Evolutionary conservation across 352 stramenopile species (phyloP), one percentile per base, ranked within the genome.

Genomic region (Globisporangium orthogonon): DNA sequence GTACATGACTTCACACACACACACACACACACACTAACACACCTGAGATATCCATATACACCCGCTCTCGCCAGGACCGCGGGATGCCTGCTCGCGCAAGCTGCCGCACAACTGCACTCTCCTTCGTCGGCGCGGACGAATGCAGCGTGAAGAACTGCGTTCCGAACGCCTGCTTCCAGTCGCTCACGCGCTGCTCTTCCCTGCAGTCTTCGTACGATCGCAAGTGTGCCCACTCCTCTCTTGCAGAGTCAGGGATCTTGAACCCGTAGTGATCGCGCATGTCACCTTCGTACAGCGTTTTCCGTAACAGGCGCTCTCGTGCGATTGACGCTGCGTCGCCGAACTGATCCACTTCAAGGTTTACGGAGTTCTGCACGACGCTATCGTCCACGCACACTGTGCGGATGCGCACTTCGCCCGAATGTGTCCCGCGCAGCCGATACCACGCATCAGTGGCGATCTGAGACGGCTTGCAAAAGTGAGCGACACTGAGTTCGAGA

Each of bases 11-110:
- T 2, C 29, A 40, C 6, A 43, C 31, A 41, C 3, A 7, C 28
- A 43, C 54, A 49, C 11, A 18, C 4, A 33, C 52, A 2, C 29
- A 11, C 14, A 9, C 29, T 7, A 30, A 39, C 65, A 33, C 49
- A 66, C 74, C 74, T 35, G 79, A 89, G 40, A 89, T 67, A 50
- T 70, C 73, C 75, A 91, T 86, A 44, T 92, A 92, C 18, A 88
- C 78, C 14, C 65, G 66, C 59, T 88, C 67, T 39, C 83, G 73
- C 69, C 82, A 79, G 35, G 82, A 72, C 1, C 77, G 73, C 18
- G 83, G 80, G 14, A 92, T 77, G 6, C 83, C 83, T 59, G 65
- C 65, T 7, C 72, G 66, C 44, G 69, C 66, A 4, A 90, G 47
- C 50, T 72, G 54, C 9, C 56, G 62, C 6, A 81, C 47, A 2